Percentiles rank a stretch among this genome's conserved stretches.
Conservation (phyloP, 768 basidiomycete species). For the Porphyrellus cyaneotinctus region DNA sequence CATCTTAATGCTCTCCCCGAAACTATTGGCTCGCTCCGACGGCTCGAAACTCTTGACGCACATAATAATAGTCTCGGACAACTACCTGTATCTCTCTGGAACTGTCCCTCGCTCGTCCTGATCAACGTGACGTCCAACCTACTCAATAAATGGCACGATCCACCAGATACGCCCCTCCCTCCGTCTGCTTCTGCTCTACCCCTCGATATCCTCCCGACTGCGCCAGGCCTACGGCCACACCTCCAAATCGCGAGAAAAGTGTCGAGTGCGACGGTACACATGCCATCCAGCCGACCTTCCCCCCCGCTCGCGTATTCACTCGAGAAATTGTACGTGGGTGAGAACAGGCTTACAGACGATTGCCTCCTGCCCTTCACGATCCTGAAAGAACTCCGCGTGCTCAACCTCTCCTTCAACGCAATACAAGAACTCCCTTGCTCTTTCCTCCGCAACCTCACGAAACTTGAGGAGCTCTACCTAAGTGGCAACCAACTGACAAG, state of each 20-base stretch:
- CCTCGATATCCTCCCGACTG: conserved; percentile 19
- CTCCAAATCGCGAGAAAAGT: conserved; percentile 26
- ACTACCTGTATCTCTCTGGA: conserved; percentile 78
- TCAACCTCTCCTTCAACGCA: conserved; percentile 94
- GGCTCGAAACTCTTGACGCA: conserved; percentile 72
- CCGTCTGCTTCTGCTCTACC: conserved; percentile 19
- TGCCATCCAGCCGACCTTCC: conserved; percentile 28
- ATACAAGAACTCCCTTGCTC: conserved; percentile 80
- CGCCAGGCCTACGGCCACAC: conserved; percentile 13
- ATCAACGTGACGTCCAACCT: conserved; percentile 91
- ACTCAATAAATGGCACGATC: conserved; percentile 67
- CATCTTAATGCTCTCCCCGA: conserved; percentile 71
- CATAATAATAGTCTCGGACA: conserved; percentile 87
- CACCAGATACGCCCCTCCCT: conserved; percentile 38
- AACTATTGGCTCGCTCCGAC: conserved; percentile 71
- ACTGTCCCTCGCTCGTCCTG: conserved; percentile 62
- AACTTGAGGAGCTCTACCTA: conserved; percentile 84
- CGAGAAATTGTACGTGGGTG: conserved; percentile 78
- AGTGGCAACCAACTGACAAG: conserved; percentile 93
- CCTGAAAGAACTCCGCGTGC: conserved; percentile 69
- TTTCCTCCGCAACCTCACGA: conserved; percentile 67
- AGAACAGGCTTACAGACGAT: conserved; percentile 84
- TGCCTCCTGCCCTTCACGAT: conserved; percentile 69
- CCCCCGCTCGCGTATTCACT: conserved; percentile 69
- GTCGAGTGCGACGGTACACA: conserved; percentile 35